These are phyloP conservation scores for Malania oleifera DNA, from an alignment of 164 flowering plant species.

Conservation along the genomic window DNA sequence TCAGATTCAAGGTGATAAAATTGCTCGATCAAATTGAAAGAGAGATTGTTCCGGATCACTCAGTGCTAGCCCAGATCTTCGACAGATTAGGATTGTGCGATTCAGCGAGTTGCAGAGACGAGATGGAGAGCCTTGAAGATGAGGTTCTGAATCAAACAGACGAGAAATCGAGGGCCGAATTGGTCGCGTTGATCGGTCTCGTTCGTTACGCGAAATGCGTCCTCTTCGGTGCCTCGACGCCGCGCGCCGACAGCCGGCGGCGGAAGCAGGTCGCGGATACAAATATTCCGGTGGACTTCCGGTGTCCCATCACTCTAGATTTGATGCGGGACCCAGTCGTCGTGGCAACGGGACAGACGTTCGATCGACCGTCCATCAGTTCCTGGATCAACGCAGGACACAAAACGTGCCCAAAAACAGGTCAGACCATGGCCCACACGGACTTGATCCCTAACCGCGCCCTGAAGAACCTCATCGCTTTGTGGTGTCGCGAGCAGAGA, in stretches of 20 bases:
- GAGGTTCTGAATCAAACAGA: conserved; percentile 52
- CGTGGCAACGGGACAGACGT: conserved; percentile 85
- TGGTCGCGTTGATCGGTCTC: conserved; percentile 57
- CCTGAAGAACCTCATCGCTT: conserved; percentile 55
- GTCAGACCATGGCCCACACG: conserved; percentile 59
- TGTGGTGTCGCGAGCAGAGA: conserved; percentile 75
- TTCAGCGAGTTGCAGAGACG: conserved; percentile 48
- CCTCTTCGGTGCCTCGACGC: conserved; percentile 54
- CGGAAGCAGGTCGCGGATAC: conserved; percentile 22
- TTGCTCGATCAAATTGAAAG: conserved; percentile 50
- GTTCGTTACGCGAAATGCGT: conserved; percentile 75
- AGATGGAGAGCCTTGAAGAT: conserved; percentile 65
- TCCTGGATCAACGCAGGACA: conserved; percentile 82
- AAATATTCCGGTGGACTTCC: conserved; percentile 60
- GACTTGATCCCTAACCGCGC: conserved; percentile 59
- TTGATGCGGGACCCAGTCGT: conserved; percentile 89
- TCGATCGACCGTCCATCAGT: conserved; percentile 62
- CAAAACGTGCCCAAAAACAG: conserved; percentile 86
- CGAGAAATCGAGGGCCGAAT: conserved; percentile 34
- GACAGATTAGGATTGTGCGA: conserved; percentile 33
- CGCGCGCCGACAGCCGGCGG: conserved; percentile 17
- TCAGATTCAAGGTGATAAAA: conserved; percentile 32
- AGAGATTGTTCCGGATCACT: conserved; percentile 53
- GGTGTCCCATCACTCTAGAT: conserved; percentile 78
- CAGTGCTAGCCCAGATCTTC: conserved; percentile 34